Evolutionary conservation across 2,329 filamentous ascomycete species (phyloP).

Genomic region (Dendryphion nanum): DNA sequence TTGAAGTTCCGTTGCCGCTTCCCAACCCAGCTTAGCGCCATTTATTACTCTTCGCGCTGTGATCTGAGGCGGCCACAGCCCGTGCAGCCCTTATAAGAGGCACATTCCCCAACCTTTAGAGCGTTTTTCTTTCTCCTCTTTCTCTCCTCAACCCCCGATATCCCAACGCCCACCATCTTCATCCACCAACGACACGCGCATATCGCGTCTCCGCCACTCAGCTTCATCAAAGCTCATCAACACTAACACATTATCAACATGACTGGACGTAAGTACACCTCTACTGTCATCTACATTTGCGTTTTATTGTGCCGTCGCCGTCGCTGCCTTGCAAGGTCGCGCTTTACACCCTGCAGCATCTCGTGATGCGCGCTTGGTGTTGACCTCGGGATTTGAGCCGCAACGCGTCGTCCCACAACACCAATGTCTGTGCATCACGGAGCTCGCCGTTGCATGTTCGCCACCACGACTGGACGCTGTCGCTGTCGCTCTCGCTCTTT

Average conservation of each 20-base stretch:
- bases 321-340: constrained; percentile 8
- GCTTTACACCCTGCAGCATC: constrained; percentile 9
- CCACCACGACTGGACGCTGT: constrained; percentile 14
- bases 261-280: constrained; percentile 45
- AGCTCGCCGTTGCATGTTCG: constrained; percentile 3
- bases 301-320: constrained; percentile 18
- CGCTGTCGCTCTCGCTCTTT: constrained; percentile 10
- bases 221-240: constrained; percentile 21
- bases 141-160: constrained; percentile 4
- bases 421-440: constrained; percentile 10
- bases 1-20: constrained; percentile 8
- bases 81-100: too few relatives aligned
- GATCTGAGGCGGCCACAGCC: constrained; percentile 10
- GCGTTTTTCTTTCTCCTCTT: constrained; percentile 2
- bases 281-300: constrained; percentile 15
- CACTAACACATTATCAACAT: constrained; percentile 35
- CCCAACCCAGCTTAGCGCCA: constrained; percentile 9
- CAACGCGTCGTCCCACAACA: constrained; percentile 25
- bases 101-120: constrained; percentile 4
- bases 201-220: constrained; percentile 11
- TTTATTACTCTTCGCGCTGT: background rate
- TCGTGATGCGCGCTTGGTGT: constrained; percentile 22
- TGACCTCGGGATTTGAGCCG: constrained; percentile 11
- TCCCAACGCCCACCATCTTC: constrained; percentile 7
- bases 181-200: constrained; percentile 8